A percentile compares a stretch with the other conserved stretches of the same genome.
Conservation (phyloP, 1,139 yeast genomes). For the Geotrichum restrictum region DNA sequence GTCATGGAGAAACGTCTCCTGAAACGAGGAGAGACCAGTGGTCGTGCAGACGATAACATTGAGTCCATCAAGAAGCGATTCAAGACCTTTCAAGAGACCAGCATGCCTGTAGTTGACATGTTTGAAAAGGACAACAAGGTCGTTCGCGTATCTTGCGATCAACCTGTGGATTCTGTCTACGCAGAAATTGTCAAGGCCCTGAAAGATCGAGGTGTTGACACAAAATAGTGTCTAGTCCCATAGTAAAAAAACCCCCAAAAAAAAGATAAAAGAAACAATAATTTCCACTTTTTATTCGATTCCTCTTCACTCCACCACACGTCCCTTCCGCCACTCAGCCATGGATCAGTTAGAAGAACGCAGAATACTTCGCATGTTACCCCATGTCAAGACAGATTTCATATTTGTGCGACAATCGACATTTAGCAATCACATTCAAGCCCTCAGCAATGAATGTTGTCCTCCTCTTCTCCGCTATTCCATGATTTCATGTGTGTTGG, state of each 20-base stretch:
- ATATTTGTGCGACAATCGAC: background rate
- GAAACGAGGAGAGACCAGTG: conserved; percentile 92
- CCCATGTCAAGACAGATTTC: background rate
- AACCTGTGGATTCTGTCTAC: conserved; percentile 75
- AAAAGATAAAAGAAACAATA: background rate
- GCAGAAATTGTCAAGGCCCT: conserved; percentile 62
- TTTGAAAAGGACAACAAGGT: conserved; percentile 73
- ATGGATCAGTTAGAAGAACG: no score
- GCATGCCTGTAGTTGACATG: conserved; percentile 91
- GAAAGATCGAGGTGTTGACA: conserved; percentile 29
- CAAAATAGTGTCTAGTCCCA: background rate
- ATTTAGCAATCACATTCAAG: background rate
- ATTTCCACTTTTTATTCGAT: background rate
- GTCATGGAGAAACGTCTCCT: conserved; percentile 82
- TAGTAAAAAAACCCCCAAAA: no score
- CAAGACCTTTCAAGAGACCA: conserved; percentile 77
- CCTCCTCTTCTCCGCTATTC: background rate
- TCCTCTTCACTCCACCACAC: background rate
- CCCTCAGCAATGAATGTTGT: background rate
- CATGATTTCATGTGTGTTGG: background rate
- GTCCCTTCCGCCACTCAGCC: no score
- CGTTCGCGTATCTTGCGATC: conserved; percentile 72
- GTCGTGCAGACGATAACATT: conserved; percentile 87
- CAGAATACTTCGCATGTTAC: no score
- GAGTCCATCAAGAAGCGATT: conserved; percentile 89